phyloP scores from a whole-genome alignment of 2,329 filamentous ascomycete genomes.

The Calonectria pteridis region DNA sequence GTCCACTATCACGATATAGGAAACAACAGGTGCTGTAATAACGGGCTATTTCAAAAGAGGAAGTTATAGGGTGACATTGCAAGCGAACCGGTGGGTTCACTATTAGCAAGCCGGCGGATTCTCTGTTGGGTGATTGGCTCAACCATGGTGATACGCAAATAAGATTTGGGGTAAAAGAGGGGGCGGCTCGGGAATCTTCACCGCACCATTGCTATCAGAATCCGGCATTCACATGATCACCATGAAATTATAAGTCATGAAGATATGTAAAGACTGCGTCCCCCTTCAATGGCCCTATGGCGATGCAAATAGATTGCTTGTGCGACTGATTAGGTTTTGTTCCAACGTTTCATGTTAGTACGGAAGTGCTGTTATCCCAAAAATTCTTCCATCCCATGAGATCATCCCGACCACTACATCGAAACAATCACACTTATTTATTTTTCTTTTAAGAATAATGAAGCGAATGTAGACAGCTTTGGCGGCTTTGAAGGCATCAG shows the following conservation, averaged over 20 bases:
- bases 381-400: rapidly evolving
- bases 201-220: background rate
- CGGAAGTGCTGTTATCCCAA: rapidly evolving
- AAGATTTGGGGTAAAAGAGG: background rate
- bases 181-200: background rate
- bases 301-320: too few relatives aligned
- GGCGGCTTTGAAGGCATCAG: background rate
- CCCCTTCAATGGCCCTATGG: background rate
- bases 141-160: background rate
- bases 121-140: background rate
- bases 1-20: background rate
- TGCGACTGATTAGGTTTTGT: too few relatives aligned
- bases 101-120: background rate
- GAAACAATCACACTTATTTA: background rate
- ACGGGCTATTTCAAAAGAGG: background rate
- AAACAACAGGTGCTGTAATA: background rate
- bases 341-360: too few relatives aligned
- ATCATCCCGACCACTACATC: too few relatives aligned
- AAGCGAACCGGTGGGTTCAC: background rate
- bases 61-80: background rate
- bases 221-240: background rate
- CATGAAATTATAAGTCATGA: background rate
- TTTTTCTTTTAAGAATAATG: background rate
- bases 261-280: background rate
- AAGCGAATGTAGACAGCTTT: background rate